Conservation (phyloP, 1,284 basidiomycete genomes). For the Melampsora americana region DNA sequence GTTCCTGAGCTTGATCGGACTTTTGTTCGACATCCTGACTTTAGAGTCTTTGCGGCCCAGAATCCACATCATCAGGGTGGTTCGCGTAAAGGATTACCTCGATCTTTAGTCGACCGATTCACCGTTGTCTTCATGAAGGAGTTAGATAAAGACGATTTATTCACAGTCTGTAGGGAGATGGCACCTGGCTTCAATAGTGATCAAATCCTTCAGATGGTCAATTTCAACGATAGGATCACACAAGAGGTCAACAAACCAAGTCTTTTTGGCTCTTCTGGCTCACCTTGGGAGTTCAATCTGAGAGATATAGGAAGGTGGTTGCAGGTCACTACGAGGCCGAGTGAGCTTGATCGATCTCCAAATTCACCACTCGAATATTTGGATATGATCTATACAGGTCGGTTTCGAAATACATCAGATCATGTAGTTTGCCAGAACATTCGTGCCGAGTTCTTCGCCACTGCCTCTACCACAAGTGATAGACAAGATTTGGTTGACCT, state of each 20-base stretch:
- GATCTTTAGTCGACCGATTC: conserved; percentile 96
- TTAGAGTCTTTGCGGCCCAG: conserved; percentile 96
- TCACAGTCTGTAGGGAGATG: conserved; percentile 72
- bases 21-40: conserved; percentile 82
- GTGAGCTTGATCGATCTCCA: conserved; percentile 54
- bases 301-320: conserved; percentile 91
- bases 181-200: conserved; percentile 65
- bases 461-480: conserved; percentile 51
- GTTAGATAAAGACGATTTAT: conserved; percentile 73
- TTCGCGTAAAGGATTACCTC: conserved; percentile 93
- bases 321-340: conserved; percentile 53
- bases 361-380: conserved; percentile 67
- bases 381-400: conserved; percentile 72
- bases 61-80: conserved; percentile 96
- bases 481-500: conserved; percentile 50
- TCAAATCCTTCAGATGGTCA: conserved; percentile 66
- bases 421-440: conserved; percentile 63
- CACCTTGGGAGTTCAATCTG: conserved; percentile 98
- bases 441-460: conserved; percentile 64
- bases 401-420: conserved; percentile 75
- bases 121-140: conserved; percentile 94
- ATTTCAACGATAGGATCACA: conserved; percentile 73
- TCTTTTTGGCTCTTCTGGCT: conserved; percentile 74
- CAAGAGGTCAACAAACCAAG: conserved; percentile 67
- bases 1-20: conserved; percentile 90